phyloP scores from a whole-genome alignment of 2,329 filamentous ascomycete genomes.

The Apiospora kogelbergensis region DNA sequence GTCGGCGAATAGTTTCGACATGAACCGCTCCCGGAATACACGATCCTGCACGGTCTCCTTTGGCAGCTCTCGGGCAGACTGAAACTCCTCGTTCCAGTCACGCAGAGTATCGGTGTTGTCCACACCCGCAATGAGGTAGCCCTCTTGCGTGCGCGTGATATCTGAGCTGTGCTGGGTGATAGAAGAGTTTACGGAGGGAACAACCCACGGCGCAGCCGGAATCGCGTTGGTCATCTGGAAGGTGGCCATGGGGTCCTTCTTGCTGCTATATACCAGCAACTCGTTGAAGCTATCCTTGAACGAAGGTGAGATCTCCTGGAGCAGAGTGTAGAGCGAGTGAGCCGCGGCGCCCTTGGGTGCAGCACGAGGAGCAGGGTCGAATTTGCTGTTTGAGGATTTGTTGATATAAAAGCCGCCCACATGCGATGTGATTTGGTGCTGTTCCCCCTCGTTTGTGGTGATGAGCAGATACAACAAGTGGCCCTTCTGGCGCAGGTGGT shows the following conservation, averaged over 20 bases:
- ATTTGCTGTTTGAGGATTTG: conserved; percentile 92
- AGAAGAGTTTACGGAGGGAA: conserved; percentile 66
- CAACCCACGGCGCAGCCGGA: conserved; percentile 88
- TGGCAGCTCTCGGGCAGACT: conserved; percentile 91
- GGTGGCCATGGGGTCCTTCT: conserved; percentile 83
- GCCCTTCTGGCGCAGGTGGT: conserved; percentile 85
- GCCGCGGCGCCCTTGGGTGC: conserved; percentile 76
- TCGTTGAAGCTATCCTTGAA: conserved; percentile 75
- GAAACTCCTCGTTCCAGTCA: conserved; percentile 99
- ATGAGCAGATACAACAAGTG: conserved; percentile 89
- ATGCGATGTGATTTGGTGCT: conserved; percentile 89
- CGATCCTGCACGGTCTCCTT: conserved; percentile 93
- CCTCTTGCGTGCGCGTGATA: conserved; percentile 87
- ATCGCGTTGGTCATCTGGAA: conserved; percentile 97
- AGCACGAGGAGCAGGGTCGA: conserved; percentile 81
- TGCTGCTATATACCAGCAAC: conserved; percentile 81
- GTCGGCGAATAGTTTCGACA: conserved; percentile 95
- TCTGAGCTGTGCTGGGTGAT: conserved; percentile 76
- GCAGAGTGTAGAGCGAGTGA: conserved; percentile 82
- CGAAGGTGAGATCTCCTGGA: conserved; percentile 77
- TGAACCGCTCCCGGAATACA: conserved; percentile 90
- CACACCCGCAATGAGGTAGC: conserved; percentile 82
- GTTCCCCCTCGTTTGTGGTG: conserved; percentile 91
- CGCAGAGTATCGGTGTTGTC: conserved; percentile 93
- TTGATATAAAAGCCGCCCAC: conserved; percentile 97